These are phyloP conservation scores for Ogataea nitratoaversa DNA, from an alignment of 805 yeast genomes.

Conservation along the genomic window DNA sequence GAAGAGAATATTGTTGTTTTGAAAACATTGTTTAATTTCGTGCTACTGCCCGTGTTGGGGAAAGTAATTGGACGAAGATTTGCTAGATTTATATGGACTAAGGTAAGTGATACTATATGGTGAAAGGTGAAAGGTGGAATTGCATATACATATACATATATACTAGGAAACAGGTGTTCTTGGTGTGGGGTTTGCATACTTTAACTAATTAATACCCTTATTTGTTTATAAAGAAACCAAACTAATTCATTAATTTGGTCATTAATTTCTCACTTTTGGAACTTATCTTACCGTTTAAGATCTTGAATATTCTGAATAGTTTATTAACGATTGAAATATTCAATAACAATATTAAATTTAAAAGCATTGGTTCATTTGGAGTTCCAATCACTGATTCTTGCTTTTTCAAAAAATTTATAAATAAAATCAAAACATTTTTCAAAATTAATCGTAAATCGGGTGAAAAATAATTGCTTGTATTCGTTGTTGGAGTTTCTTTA, in stretches of 20 bases:
- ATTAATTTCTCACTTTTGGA: conserved; percentile 15
- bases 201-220: no score
- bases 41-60: conserved; percentile 63
- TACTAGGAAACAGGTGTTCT: no score
- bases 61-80: conserved; percentile 61
- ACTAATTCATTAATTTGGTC: conserved; percentile 10
- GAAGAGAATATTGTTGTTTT: conserved; percentile 62
- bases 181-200: no score
- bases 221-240: not conserved
- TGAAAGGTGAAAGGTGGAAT: not conserved
- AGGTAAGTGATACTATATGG: conserved; percentile 23
- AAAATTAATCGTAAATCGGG: conserved; percentile 28
- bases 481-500: not conserved
- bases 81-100: conserved; percentile 37
- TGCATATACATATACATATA: not conserved
- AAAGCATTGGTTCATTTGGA: conserved; percentile 11
- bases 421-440: conserved; percentile 25
- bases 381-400: conserved; percentile 5
- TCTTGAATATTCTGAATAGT: conserved; percentile 24
- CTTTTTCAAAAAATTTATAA: conserved; percentile 21
- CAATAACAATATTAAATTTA: conserved; percentile 21
- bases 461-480: conserved; percentile 13
- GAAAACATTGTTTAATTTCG: conserved; percentile 51
- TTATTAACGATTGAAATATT: conserved; percentile 28
- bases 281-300: conserved; percentile 16